A percentile compares a stretch with the other conserved stretches of the same genome.
Conservation (phyloP, 2,329 filamentous ascomycete genomes). For the Westerdykella aurantiaca region DNA sequence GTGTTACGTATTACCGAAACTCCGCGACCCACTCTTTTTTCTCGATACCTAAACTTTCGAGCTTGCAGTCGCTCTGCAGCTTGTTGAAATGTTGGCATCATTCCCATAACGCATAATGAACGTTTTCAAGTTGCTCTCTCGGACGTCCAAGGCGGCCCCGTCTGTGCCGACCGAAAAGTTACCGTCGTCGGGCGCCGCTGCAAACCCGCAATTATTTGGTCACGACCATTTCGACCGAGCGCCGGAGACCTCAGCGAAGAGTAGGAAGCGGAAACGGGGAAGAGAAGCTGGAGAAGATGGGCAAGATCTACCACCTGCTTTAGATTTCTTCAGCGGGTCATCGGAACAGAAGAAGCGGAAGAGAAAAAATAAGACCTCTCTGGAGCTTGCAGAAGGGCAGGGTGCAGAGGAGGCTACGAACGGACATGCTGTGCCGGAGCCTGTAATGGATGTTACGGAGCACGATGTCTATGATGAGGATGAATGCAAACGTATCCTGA, state of each 20-base stretch:
- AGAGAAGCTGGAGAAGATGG: conserved; percentile 11
- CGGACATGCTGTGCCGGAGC: conserved; percentile 1
- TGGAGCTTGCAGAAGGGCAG: conserved; percentile 12
- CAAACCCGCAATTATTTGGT: conserved; percentile 64
- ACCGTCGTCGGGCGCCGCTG: conserved; percentile 58
- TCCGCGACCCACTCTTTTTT: conserved; percentile 14
- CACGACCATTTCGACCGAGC: conserved; percentile 38
- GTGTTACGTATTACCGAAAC: conserved; percentile 14
- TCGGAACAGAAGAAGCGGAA: conserved; percentile 7
- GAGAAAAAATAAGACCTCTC: conserved; percentile 8
- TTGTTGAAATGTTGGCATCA: neutral
- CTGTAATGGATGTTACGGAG: conserved; percentile 1
- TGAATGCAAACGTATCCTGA: conserved; percentile 67
- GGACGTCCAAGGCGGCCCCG: conserved; percentile 57
- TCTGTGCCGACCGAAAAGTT: conserved; percentile 42
- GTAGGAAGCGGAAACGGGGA: conserved; percentile 42
- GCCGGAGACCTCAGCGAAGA: conserved; percentile 15
- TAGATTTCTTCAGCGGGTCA: conserved; percentile 41
- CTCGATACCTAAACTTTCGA: neutral
- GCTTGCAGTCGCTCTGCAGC: neutral
- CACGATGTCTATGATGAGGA: conserved; percentile 53
- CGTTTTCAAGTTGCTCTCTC: conserved; percentile 66
- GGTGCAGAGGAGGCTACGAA: conserved; percentile 2
- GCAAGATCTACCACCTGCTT: conserved; percentile 24
- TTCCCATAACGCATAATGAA: conserved; percentile 50